These are phyloP conservation scores for Ceratobasidium sp. DNA, from an alignment of 1,284 basidiomycete genomes.

Conservation along the genomic window DNA sequence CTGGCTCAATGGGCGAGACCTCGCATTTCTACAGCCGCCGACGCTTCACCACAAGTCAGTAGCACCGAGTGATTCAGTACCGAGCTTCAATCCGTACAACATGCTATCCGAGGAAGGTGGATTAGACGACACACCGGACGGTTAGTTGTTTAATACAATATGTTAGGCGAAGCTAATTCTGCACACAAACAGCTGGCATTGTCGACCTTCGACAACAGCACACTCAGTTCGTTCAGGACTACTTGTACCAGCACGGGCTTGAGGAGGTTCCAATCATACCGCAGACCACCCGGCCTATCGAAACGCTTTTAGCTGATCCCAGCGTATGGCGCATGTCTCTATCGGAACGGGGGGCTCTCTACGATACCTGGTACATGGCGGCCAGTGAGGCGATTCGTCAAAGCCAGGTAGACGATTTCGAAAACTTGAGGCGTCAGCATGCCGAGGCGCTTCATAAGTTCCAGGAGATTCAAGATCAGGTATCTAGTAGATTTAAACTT, in stretches of 20 bases:
- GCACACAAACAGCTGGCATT: background rate
- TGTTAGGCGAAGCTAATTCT: background rate
- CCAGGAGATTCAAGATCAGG: constrained; percentile 59
- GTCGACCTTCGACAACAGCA: constrained; percentile 3
- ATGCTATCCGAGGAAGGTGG: background rate
- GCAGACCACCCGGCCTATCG: constrained; percentile 26
- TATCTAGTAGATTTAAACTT: constrained; percentile 40
- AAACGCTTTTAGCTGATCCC: constrained; percentile 2
- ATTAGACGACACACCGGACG: background rate
- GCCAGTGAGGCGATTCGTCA: constrained; percentile 52
- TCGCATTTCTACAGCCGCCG: constrained; percentile 24
- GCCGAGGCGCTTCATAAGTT: constrained; percentile 50
- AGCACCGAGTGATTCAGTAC: background rate
- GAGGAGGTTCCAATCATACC: constrained; percentile 5
- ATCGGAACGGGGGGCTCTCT: constrained; percentile 34
- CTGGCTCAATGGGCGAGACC: constrained; percentile 34
- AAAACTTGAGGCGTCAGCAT: constrained; percentile 57
- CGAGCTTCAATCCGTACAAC: background rate
- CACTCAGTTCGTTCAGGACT: background rate
- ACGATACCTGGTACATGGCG: constrained; percentile 42
- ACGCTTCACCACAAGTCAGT: too few species aligned
- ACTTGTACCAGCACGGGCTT: constrained; percentile 15
- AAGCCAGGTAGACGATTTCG: constrained; percentile 59
- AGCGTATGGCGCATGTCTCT: constrained; percentile 47
- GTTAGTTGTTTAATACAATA: background rate